phyloP scores from a whole-genome alignment of 2,329 filamentous ascomycete species.

The Fusarium tupiense region DNA sequence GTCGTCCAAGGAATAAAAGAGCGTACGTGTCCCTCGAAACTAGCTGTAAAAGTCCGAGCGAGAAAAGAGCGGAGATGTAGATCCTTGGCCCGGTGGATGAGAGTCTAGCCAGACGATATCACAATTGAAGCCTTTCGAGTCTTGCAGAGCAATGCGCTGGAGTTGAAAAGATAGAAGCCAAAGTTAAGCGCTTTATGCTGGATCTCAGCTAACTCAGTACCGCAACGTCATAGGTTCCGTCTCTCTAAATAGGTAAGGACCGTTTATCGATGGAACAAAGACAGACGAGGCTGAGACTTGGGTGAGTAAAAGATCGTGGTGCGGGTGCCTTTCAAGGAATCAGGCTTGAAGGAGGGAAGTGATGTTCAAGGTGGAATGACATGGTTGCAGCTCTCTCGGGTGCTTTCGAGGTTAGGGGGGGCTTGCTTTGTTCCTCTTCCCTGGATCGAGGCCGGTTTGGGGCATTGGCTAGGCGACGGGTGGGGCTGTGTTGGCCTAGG shows the following conservation, averaged over 20 bases:
- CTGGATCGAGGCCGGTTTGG: constrained; percentile 38
- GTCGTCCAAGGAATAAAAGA: constrained; percentile 28
- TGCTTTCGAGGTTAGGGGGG: constrained; percentile 37
- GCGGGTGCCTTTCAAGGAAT: constrained; percentile 26
- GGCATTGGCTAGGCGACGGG: constrained; percentile 47
- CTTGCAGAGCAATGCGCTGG: background rate
- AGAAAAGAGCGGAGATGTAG: constrained; percentile 25
- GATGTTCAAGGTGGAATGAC: constrained; percentile 42
- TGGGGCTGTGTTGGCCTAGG: constrained; percentile 27
- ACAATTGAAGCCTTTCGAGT: background rate
- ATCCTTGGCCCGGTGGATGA: constrained; percentile 3
- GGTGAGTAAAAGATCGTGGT: constrained; percentile 8
- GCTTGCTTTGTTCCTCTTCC: constrained; percentile 31
- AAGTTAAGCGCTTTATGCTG: constrained; percentile 25
- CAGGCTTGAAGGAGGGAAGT: constrained; percentile 40
- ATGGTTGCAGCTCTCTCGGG: constrained; percentile 30
- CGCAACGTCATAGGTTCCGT: constrained; percentile 41
- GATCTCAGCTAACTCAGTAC: constrained; percentile 38
- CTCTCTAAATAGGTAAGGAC: constrained; percentile 16
- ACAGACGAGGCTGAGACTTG: constrained; percentile 26
- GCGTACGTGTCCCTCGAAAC: constrained; percentile 32
- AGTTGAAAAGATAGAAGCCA: constrained; percentile 12
- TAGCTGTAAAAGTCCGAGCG: constrained; percentile 23
- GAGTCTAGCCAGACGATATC: background rate
- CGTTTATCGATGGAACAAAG: constrained; percentile 19